phyloP scores from a whole-genome alignment of 2,329 filamentous ascomycete genomes.

The Leptographium radiaticola region DNA sequence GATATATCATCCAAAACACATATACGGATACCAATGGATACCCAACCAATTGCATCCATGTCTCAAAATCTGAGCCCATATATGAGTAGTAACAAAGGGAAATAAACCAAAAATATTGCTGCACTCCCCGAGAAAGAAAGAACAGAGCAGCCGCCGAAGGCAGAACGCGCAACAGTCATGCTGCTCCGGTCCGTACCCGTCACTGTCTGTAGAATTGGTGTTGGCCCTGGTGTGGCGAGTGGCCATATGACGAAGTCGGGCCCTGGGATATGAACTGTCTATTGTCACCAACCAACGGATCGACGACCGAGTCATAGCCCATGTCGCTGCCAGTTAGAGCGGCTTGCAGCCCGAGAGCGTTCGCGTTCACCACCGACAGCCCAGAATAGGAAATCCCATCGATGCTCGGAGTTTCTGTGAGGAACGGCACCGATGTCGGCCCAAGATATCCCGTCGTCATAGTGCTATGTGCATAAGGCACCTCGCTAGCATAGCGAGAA shows the following conservation, averaged over 20 bases:
- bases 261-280: constrained; percentile 26
- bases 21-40: too few relatives aligned
- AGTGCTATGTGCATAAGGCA: constrained; percentile 14
- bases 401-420: constrained; percentile 17
- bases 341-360: constrained; percentile 26
- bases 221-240: constrained; percentile 26
- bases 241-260: constrained; percentile 28
- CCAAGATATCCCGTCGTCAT: constrained; percentile 12
- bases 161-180: neutral
- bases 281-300: constrained; percentile 16
- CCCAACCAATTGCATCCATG: too few relatives aligned
- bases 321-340: constrained; percentile 13
- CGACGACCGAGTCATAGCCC: constrained; percentile 20
- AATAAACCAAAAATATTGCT: too few relatives aligned
- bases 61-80: too few relatives aligned
- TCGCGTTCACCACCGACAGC: constrained; percentile 11
- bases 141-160: neutral
- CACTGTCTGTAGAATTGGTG: constrained; percentile 10
- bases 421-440: constrained; percentile 16
- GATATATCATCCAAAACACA: too few relatives aligned
- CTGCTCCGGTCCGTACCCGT: neutral
- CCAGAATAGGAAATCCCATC: constrained; percentile 22
- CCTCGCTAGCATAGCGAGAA: constrained; percentile 8
- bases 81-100: too few relatives aligned
- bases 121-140: neutral